phyloP scores from a whole-genome alignment of 352 stramenopile genomes.

The Paralagenidium karlingii region DNA sequence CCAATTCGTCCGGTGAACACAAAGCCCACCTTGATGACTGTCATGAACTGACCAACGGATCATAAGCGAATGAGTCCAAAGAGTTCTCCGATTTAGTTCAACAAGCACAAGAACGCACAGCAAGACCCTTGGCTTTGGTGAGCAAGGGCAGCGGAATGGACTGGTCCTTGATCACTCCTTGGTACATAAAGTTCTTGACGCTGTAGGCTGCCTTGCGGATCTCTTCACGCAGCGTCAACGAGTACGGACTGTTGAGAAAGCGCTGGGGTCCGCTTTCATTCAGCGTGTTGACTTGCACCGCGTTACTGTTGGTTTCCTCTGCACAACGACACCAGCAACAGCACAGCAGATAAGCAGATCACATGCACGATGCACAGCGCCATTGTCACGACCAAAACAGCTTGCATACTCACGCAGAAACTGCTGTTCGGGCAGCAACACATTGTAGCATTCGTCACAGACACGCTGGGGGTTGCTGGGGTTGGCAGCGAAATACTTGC shows the following conservation, averaged over 20 bases:
- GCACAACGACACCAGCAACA: not conserved
- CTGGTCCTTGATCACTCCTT: slow-evolving; percentile 82
- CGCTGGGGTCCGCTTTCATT: slow-evolving; percentile 44
- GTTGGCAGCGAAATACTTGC: slow-evolving; percentile 68
- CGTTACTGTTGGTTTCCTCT: slow-evolving; percentile 68
- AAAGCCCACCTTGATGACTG: slow-evolving; percentile 86
- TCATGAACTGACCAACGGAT: slow-evolving; percentile 61
- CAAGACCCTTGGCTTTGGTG: slow-evolving; percentile 82
- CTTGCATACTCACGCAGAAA: slow-evolving; percentile 38
- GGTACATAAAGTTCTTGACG: slow-evolving; percentile 86
- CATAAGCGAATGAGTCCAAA: no score
- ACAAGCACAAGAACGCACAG: slow-evolving; percentile 19
- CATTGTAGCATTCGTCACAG: slow-evolving; percentile 58
- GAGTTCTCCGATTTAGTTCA: not conserved
- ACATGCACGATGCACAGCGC: no score
- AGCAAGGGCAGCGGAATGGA: slow-evolving; percentile 84
- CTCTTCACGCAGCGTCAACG: slow-evolving; percentile 84
- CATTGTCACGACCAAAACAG: no score
- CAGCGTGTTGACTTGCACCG: slow-evolving; percentile 61
- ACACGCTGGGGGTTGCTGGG: slow-evolving; percentile 74
- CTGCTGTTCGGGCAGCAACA: slow-evolving; percentile 41
- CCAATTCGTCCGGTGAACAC: slow-evolving; percentile 77
- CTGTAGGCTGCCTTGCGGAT: slow-evolving; percentile 90
- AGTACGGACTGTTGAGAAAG: slow-evolving; percentile 78
- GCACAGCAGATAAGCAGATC: not conserved